Conservation (phyloP, 352 stramenopile species). For the Pythium biforme region DNA sequence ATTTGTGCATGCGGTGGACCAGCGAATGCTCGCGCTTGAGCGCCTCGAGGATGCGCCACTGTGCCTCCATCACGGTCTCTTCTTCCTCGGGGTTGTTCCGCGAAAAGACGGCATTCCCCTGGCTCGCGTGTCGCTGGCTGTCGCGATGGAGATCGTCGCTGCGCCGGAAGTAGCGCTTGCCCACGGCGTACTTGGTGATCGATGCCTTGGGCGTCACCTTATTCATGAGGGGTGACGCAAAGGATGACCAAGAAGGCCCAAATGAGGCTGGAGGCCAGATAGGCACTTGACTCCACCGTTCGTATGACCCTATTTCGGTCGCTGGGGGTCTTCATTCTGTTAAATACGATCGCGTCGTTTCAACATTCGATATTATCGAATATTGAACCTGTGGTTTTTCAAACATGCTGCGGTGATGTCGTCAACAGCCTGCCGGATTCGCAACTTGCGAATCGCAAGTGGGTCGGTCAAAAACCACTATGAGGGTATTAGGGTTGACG, state of each 20-base stretch:
- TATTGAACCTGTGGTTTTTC: not conserved
- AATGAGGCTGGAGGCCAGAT: not conserved
- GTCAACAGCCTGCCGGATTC: too few species aligned
- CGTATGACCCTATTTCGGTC: too few species aligned
- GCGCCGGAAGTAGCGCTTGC: conserved; percentile 35
- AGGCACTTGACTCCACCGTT: not conserved
- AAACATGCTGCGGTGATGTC: too few species aligned
- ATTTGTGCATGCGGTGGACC: conserved; percentile 5
- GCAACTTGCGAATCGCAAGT: too few species aligned
- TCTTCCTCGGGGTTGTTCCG: conserved; percentile 56
- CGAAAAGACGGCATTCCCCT: conserved; percentile 39
- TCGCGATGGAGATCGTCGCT: conserved; percentile 42
- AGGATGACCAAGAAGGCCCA: too few species aligned
- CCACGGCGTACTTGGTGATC: conserved; percentile 35
- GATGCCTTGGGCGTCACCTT: conserved; percentile 2
- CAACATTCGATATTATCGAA: conserved; percentile 10
- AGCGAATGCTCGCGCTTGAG: conserved; percentile 22
- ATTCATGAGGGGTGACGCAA: not conserved
- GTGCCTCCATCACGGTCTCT: conserved; percentile 30
- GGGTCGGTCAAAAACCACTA: conserved; percentile 7
- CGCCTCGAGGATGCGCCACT: conserved; percentile 24
- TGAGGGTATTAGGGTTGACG: not conserved
- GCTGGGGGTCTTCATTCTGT: not conserved
- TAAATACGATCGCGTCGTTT: conserved; percentile 17
- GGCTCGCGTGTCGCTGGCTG: conserved; percentile 27